Evolutionary conservation across 495 filamentous ascomycete species (phyloP).

Genomic region (Sordaria brevicollis): DNA sequence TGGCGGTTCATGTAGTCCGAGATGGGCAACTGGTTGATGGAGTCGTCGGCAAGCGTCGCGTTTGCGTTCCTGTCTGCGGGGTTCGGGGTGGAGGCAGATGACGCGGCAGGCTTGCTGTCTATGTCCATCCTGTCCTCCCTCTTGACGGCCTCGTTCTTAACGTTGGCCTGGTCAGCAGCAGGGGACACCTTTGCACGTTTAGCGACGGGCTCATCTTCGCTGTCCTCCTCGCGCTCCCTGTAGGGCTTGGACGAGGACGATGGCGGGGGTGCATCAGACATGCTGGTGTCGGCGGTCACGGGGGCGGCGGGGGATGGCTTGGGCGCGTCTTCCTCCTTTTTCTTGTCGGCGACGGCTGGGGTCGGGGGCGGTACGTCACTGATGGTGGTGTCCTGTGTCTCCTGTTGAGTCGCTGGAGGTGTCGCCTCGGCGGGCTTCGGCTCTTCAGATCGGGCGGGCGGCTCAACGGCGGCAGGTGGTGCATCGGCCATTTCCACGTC

Average conservation of each 20-base stretch:
- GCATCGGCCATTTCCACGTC: constrained; percentile 24
- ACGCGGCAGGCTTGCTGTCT: constrained; percentile 2
- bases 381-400: constrained; percentile 18
- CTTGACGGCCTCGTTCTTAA: constrained; percentile 1
- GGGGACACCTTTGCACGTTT: constrained; percentile 56
- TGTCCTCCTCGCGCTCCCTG: constrained; percentile 63
- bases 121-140: constrained; percentile 12
- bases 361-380: constrained; percentile 14
- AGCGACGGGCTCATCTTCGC: constrained; percentile 59
- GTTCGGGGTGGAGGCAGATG: neutral
- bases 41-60: constrained; percentile 14
- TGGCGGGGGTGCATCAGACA: constrained; percentile 22
- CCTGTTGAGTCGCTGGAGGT: constrained; percentile 4
- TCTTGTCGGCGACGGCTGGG: constrained; percentile 16
- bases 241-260: constrained; percentile 41
- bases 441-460: neutral
- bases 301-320: constrained; percentile 10
- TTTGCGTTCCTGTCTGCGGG: neutral
- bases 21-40: constrained; percentile 24
- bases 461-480: neutral
- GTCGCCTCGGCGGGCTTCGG: neutral
- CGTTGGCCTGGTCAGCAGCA: constrained; percentile 17
- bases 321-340: constrained; percentile 1
- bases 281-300: constrained; percentile 22
- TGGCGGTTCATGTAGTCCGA: constrained; percentile 37